A percentile compares a stretch with the other conserved stretches of the same genome.
Evolutionary conservation across 352 stramenopile species (phyloP).

Genomic region (Phytopythium montanum): DNA sequence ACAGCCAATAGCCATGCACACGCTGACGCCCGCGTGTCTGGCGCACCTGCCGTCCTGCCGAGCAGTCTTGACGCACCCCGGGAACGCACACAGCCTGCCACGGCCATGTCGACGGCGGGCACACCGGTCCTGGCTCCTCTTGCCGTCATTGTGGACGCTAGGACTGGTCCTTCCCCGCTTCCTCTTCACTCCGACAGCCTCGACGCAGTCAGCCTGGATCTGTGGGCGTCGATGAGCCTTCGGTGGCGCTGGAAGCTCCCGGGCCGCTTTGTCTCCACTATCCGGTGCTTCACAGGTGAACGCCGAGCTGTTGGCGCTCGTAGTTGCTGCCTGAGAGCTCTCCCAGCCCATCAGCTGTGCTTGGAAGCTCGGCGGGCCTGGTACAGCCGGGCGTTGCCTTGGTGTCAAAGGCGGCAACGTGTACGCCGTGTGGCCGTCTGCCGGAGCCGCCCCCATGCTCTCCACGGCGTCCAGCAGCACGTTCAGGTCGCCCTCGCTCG

Average conservation of each 20-base stretch:
- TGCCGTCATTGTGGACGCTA: constrained; percentile 46
- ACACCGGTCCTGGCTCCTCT: constrained; percentile 60
- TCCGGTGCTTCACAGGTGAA: too few species aligned
- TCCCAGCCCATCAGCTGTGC: background rate
- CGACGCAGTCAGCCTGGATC: background rate
- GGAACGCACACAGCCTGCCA: constrained; percentile 71
- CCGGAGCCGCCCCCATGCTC: background rate
- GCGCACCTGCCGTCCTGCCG: constrained; percentile 77
- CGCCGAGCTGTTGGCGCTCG: too few species aligned
- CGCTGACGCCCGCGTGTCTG: constrained; percentile 52
- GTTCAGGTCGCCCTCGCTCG: constrained; percentile 1
- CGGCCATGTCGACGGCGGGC: constrained; percentile 77
- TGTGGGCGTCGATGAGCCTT: background rate
- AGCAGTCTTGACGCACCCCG: constrained; percentile 79
- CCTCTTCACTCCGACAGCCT: constrained; percentile 10
- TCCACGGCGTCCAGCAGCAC: background rate
- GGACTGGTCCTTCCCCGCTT: constrained; percentile 71
- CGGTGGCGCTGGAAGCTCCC: background rate
- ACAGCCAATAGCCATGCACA: constrained; percentile 59
- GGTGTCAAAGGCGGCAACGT: background rate
- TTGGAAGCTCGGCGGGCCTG: background rate
- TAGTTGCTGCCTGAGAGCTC: background rate
- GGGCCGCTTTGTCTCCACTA: background rate
- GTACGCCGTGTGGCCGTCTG: background rate
- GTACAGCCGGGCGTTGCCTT: background rate